Evolutionary conservation across 306 rosid species (phyloP).

Genomic region (Amphicarpaea edgeworthii): DNA sequence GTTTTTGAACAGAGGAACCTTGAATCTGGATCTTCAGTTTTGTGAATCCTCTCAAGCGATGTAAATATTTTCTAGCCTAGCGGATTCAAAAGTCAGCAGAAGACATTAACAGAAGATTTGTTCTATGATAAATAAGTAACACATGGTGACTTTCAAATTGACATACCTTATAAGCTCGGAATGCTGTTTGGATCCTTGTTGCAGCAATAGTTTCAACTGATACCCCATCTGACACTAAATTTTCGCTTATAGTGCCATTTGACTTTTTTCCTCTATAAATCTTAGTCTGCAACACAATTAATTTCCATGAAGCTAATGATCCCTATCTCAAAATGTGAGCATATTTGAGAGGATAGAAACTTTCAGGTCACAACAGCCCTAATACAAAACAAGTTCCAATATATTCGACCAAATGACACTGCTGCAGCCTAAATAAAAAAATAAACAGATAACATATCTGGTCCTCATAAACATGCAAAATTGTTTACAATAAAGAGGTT

Average conservation of each 20-base stretch:
- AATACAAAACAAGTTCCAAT: constrained; percentile 22
- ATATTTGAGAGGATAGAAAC: background rate
- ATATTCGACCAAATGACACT: constrained; percentile 25
- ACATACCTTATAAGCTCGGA: constrained; percentile 72
- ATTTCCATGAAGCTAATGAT: constrained; percentile 47
- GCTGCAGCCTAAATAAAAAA: background rate
- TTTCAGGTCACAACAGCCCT: constrained; percentile 23
- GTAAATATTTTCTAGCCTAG: constrained; percentile 77
- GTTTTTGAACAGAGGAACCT: constrained; percentile 59
- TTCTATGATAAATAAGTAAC: background rate
- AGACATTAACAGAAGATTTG: background rate
- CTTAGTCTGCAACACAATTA: constrained; percentile 48
- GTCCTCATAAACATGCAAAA: background rate
- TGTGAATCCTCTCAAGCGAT: constrained; percentile 62
- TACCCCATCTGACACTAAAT: constrained; percentile 49
- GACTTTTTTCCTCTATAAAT: constrained; percentile 40
- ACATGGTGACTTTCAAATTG: constrained; percentile 14
- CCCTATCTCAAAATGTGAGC: constrained; percentile 44
- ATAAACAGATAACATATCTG: background rate
- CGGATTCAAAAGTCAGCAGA: constrained; percentile 3
- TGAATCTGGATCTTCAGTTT: constrained; percentile 60
- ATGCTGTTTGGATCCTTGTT: constrained; percentile 74
- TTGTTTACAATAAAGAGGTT: background rate
- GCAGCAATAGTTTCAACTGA: constrained; percentile 74
- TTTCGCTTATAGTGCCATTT: constrained; percentile 43